Evolutionary conservation across 1,139 yeast species (phyloP).

Genomic region (Geotrichum candidum): DNA sequence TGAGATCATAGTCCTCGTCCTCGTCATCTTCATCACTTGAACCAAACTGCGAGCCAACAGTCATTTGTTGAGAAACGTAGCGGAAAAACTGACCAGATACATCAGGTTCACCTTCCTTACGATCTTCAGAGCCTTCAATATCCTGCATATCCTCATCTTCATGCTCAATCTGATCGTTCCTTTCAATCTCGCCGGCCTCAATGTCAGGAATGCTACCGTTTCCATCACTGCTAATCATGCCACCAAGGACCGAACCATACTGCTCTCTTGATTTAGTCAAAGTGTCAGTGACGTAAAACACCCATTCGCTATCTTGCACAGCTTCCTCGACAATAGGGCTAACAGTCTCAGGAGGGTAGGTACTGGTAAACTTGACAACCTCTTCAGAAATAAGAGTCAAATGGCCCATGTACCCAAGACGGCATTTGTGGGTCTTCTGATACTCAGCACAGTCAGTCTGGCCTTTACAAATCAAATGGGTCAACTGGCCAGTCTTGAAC

Average conservation of each 20-base stretch:
- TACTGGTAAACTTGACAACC: constrained; percentile 85
- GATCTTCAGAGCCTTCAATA: constrained; percentile 16
- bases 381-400: constrained; percentile 89
- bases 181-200: constrained; percentile 2
- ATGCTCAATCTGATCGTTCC: constrained; percentile 25
- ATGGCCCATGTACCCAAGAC: constrained; percentile 97
- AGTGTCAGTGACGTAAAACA: constrained; percentile 73
- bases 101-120: constrained; percentile 37
- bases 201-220: constrained; percentile 9
- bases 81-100: constrained; percentile 58
- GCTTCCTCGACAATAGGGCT: constrained; percentile 56
- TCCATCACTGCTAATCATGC: constrained; percentile 39
- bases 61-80: constrained; percentile 76
- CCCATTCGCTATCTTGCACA: constrained; percentile 62
- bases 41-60: constrained; percentile 30
- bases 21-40: constrained; percentile 49
- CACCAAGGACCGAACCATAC: constrained; percentile 93
- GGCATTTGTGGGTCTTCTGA: constrained; percentile 51
- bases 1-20: constrained; percentile 42
- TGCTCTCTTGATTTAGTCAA: constrained; percentile 86
- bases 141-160: constrained; percentile 17
- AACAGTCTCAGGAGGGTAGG: constrained; percentile 57
- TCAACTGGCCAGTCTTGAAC: constrained; percentile 72
- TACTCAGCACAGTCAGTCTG: constrained; percentile 70
- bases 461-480: constrained; percentile 74